A percentile compares a stretch with the other conserved stretches of the same genome.
Conservation (phyloP, 768 basidiomycete species). For the Lactarius quietus region DNA sequence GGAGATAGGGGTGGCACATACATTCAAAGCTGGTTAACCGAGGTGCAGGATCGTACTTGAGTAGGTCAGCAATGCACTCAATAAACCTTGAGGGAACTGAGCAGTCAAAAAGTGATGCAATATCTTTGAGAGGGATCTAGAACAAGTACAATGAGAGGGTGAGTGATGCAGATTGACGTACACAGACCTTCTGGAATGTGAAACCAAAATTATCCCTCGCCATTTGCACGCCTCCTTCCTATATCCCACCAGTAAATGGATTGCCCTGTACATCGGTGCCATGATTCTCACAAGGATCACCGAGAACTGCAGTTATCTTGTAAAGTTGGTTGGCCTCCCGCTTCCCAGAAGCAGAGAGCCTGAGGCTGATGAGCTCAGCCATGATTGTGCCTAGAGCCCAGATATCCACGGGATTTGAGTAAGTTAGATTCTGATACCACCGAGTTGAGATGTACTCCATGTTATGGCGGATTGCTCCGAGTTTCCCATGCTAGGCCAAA, state of each 20-base stretch:
- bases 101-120: slow-evolving; percentile 77
- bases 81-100: slow-evolving; percentile 76
- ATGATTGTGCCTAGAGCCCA: slow-evolving; percentile 99
- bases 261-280: too few relatives aligned
- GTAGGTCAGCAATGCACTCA: slow-evolving; percentile 87
- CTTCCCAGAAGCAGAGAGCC: slow-evolving; percentile 90
- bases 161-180: too few relatives aligned
- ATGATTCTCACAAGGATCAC: too few relatives aligned
- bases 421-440: slow-evolving; percentile 96
- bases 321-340: slow-evolving; percentile 93
- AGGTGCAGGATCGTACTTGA: slow-evolving; percentile 86
- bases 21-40: slow-evolving; percentile 87
- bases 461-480: slow-evolving; percentile 82
- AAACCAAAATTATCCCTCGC: too few relatives aligned
- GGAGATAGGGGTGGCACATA: slow-evolving; percentile 84
- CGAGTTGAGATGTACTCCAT: slow-evolving; percentile 99
- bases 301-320: too few relatives aligned
- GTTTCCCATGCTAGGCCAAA: slow-evolving; percentile 96
- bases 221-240: too few relatives aligned
- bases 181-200: too few relatives aligned
- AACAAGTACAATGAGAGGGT: too few relatives aligned
- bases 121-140: too few relatives aligned
- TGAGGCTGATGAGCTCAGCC: slow-evolving; percentile 92
- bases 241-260: too few relatives aligned
- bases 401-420: slow-evolving; percentile 97